Evolutionary conservation across 805 yeast genomes (phyloP), one percentile per base, ranked within the genome.

Genomic region (Isabelozyma heimii): DNA sequence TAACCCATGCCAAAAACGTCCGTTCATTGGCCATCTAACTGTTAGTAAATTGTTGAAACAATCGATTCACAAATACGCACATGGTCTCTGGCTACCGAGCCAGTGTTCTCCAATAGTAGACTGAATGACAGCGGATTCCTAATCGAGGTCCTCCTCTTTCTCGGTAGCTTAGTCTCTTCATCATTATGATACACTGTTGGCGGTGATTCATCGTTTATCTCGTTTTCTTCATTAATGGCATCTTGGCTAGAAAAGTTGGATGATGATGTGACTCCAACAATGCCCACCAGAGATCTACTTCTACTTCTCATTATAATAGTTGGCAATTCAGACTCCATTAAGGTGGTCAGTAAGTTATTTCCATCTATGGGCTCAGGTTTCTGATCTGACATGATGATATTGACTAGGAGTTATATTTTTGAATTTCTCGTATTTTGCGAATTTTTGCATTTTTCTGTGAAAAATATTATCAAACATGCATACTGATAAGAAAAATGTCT

Each of bases 21-120:
- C 72, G 49, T 47, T 69, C 72, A 49, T 67, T 67, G 37, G 73
- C 70, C 50, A 69, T 26, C 68, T 63, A 33, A 4, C 10, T 37
- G 60, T 60, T 55, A 56, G 61, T 57, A 57, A 26, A 12, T 41
- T 8, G 17, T 20, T n/a, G 15, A 13, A 10, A 15, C 37, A n/a
- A 40, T 8, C 10, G 12, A 5, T 26, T 38, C 24, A 33, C 20
- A 24, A 33, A 40, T 53, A 63, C 68, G 40, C 62, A 64, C 66
- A 47, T 72, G 75, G 54, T 72, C 77, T 44, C 75, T 55, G 3
- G 77, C 77, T 6, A 65, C 68, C 15, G 70, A 61, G 13, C 69
- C 71, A 9, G 52, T 50, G 48, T 71, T 72, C 12, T 61, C 58
- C 2, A 70, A 48, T 3, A 55, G 37, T 2, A 59, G 51, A 8